These are phyloP conservation scores for Schizophyllum amplum DNA, from an alignment of 1,284 basidiomycete species.

Conservation along the genomic window DNA sequence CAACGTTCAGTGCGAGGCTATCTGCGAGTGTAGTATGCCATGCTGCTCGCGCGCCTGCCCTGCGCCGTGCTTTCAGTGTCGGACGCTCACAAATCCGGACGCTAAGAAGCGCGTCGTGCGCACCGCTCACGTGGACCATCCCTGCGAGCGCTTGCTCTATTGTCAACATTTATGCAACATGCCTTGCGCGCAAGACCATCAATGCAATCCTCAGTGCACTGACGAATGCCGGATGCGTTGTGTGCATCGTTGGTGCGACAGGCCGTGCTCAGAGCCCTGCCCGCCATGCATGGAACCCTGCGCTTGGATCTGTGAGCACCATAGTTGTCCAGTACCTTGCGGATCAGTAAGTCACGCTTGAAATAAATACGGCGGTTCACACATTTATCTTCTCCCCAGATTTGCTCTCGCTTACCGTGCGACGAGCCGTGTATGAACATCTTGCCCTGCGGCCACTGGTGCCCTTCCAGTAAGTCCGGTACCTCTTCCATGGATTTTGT, in stretches of 20 bases:
- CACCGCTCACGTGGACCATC: slow-evolving; percentile 35
- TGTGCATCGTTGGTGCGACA: slow-evolving; percentile 39
- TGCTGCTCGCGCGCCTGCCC: slow-evolving; percentile 53
- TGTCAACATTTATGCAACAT: slow-evolving; percentile 52
- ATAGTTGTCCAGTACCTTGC: slow-evolving; percentile 56
- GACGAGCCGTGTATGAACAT: slow-evolving; percentile 41
- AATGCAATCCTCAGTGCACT: slow-evolving; percentile 40
- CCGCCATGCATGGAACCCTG: slow-evolving; percentile 58
- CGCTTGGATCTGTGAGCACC: slow-evolving; percentile 50
- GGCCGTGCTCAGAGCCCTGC: slow-evolving; percentile 47
- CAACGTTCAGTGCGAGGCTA: slow-evolving; percentile 28
- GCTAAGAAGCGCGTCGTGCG: slow-evolving; percentile 18
- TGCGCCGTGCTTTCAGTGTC: slow-evolving; percentile 44
- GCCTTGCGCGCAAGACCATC: slow-evolving; percentile 42
- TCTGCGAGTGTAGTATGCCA: slow-evolving; percentile 36
- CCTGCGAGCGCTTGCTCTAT: slow-evolving; percentile 43
- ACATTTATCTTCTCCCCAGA: slow-evolving; percentile 18
- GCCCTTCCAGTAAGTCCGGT: slow-evolving; percentile 47
- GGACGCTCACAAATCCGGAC: slow-evolving; percentile 14
- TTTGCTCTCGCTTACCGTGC: slow-evolving; percentile 63
- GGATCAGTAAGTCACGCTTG: slow-evolving; percentile 46
- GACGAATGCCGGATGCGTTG: slow-evolving; percentile 49
- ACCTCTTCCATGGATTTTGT: neutral
- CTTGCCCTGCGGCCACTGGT: slow-evolving; percentile 54
- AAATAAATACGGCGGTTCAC: neutral